Conservation (phyloP, 2,329 filamentous ascomycete genomes). For the Apiospora marii region DNA sequence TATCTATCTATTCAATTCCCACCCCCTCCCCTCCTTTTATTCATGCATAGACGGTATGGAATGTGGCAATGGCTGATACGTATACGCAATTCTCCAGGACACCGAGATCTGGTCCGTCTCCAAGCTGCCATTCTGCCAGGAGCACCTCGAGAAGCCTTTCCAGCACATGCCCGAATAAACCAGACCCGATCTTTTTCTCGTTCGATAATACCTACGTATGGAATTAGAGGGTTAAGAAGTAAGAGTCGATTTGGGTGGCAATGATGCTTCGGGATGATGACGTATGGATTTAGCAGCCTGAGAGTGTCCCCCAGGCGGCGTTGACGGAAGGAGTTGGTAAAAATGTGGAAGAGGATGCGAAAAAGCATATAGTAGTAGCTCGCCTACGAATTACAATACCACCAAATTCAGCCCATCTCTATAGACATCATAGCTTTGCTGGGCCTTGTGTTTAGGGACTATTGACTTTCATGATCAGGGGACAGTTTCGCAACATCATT, state of each 20-base stretch:
- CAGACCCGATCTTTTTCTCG: not conserved
- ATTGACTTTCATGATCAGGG: not conserved
- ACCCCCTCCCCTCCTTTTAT: not conserved
- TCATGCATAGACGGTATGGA: not conserved
- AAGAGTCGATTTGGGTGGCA: not conserved
- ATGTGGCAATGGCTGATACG: not conserved
- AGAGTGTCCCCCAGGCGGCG: not conserved
- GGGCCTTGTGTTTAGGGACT: not conserved
- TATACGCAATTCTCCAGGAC: conserved; percentile 48
- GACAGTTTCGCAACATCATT: not conserved
- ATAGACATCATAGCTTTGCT: not conserved
- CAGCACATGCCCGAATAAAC: conserved; percentile 67
- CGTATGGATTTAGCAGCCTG: not conserved
- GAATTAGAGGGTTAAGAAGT: not conserved
- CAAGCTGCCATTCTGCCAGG: conserved; percentile 76
- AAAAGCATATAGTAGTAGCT: not conserved
- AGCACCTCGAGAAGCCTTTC: conserved; percentile 69
- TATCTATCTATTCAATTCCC: not conserved
- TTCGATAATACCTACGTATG: conserved; percentile 15
- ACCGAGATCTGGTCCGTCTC: conserved; percentile 74
- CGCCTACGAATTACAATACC: not conserved
- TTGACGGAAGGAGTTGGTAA: conserved; percentile 15
- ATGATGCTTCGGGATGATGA: not conserved
- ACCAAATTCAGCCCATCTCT: not conserved
- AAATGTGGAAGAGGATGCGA: not conserved